Evolutionary conservation across 225 moss, liverwort and hornwort genomes (phyloP).

Genomic region (Polytrichum commune): DNA sequence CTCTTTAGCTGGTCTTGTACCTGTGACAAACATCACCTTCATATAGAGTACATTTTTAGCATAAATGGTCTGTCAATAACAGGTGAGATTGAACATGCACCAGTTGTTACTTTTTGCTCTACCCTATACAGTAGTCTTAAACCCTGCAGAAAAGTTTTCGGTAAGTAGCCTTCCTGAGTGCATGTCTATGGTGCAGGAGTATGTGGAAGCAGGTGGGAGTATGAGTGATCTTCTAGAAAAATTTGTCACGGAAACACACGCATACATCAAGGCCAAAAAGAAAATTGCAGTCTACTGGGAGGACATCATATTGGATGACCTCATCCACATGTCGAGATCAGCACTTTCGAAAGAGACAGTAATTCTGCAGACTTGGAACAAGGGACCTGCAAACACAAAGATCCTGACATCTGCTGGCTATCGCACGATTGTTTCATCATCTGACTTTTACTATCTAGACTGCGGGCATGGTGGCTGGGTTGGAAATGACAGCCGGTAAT

Average conservation of each 20-base stretch:
- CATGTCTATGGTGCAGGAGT: slow-evolving; percentile 27
- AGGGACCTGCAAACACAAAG: slow-evolving; percentile 63
- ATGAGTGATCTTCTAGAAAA: slow-evolving; percentile 42
- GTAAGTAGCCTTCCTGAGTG: too few species aligned
- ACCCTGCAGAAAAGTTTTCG: too few species aligned
- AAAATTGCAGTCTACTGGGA: slow-evolving; percentile 75
- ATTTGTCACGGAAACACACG: slow-evolving; percentile 43
- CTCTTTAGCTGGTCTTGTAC: too few species aligned
- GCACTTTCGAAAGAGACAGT: slow-evolving; percentile 42
- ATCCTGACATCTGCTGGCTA: slow-evolving; percentile 63
- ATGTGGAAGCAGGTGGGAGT: slow-evolving; percentile 35
- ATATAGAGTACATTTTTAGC: too few species aligned
- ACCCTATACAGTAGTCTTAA: background rate
- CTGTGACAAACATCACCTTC: too few species aligned
- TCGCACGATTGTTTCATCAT: slow-evolving; percentile 71
- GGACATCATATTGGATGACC: slow-evolving; percentile 49
- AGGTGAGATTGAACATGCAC: too few species aligned
- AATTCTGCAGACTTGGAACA: slow-evolving; percentile 82
- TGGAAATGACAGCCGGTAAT: slow-evolving; percentile 72
- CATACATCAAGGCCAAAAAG: slow-evolving; percentile 50
- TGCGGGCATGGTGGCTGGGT: slow-evolving; percentile 78
- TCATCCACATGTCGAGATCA: slow-evolving; percentile 49
- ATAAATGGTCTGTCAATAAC: too few species aligned
- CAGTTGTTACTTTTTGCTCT: too few species aligned
- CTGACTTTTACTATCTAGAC: slow-evolving; percentile 74